A percentile compares a stretch with the other conserved stretches of the same genome.
These are phyloP conservation scores for Nemophila menziesii DNA, from an alignment of 257 asterid species.

Conservation along the genomic window DNA sequence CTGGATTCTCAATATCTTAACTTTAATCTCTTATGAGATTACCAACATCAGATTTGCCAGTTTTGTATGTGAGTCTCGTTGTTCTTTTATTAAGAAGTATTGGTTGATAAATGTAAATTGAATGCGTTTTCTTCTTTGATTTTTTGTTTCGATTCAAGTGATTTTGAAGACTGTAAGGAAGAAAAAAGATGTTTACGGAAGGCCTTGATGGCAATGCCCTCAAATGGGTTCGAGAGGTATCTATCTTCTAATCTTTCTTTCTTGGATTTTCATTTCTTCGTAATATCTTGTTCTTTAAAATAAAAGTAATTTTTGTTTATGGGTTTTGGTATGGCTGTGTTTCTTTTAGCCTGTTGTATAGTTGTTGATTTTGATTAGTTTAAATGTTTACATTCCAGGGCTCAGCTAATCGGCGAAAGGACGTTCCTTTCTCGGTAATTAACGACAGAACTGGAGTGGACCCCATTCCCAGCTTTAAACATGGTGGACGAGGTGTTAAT, in stretches of 20 bases:
- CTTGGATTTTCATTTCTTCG: background rate
- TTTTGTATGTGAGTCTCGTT: background rate
- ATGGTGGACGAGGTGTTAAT: constrained; percentile 22
- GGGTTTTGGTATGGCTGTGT: background rate
- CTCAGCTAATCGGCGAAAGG: constrained; percentile 21
- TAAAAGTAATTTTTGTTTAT: background rate
- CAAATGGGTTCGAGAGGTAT: constrained; percentile 43
- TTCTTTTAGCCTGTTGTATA: background rate
- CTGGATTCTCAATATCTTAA: background rate
- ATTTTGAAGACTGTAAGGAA: constrained; percentile 4
- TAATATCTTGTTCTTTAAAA: too few species aligned
- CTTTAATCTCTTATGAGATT: background rate
- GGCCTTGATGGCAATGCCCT: constrained; percentile 42
- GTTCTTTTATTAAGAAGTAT: constrained; percentile 1
- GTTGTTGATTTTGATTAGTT: background rate
- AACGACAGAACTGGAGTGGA: constrained; percentile 20
- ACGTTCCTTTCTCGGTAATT: constrained; percentile 18
- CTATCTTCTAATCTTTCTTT: background rate
- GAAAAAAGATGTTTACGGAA: constrained; percentile 33
- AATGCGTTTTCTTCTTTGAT: background rate
- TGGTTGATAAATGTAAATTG: background rate
- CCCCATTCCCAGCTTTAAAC: constrained; percentile 21
- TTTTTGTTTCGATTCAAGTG: constrained; percentile 9
- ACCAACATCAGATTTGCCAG: background rate
- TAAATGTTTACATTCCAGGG: constrained; percentile 20